Percentiles rank a stretch among this genome's conserved stretches.
These are phyloP conservation scores for Protomyces lactucae-debilis DNA, from an alignment of 1,139 yeast genomes.

Conservation along the genomic window DNA sequence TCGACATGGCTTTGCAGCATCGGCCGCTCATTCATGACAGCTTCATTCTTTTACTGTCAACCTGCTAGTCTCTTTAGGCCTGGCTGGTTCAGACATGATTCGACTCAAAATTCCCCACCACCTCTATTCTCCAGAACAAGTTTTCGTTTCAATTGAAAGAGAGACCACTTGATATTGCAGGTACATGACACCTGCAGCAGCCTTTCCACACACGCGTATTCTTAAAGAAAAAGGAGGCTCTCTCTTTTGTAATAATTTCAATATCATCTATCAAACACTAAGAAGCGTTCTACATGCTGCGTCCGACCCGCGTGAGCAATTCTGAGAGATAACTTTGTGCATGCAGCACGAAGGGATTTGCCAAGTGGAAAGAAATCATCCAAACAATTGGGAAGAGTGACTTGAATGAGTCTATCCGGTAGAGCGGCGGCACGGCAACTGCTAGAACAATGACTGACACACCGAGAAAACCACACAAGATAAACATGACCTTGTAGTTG, in stretches of 20 bases:
- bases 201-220: not conserved
- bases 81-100: no score
- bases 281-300: not conserved
- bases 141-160: no score
- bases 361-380: constrained; percentile 28
- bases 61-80: no score
- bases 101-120: no score
- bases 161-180: no score
- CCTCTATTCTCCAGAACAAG: no score
- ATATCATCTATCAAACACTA: not conserved
- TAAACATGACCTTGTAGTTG: constrained; percentile 2
- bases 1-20: no score
- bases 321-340: constrained; percentile 24
- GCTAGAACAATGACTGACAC: constrained; percentile 23
- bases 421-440: constrained; percentile 28
- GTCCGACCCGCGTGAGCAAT: not conserved
- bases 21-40: no score
- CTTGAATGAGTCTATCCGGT: constrained; percentile 26
- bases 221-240: not conserved
- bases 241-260: not conserved
- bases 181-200: no score
- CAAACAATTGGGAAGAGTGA: constrained; percentile 20
- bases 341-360: constrained; percentile 30
- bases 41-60: no score
- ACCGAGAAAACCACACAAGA: not conserved